Conservation (phyloP, 23 red algal genomes). For the Agarophyton chilense region DNA sequence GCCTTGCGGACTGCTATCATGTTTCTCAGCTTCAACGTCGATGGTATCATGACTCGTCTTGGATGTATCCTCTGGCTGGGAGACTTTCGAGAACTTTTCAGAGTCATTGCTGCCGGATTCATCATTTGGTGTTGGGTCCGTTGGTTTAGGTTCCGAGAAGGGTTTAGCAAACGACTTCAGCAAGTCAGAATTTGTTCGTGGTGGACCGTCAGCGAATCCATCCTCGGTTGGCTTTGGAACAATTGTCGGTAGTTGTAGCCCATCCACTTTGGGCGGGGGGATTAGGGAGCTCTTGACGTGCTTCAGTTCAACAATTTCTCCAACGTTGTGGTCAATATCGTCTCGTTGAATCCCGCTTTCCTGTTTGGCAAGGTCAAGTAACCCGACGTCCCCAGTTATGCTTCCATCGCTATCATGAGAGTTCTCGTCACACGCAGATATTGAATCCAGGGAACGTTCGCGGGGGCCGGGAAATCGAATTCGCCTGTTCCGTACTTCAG, state of each 20-base stretch:
- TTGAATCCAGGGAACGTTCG: not conserved
- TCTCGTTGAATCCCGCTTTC: not conserved
- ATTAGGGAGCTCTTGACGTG: not conserved
- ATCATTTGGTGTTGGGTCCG: not conserved
- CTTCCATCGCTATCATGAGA: not conserved
- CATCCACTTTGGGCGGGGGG: not conserved
- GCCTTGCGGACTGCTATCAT: not conserved
- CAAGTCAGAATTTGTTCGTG: not conserved
- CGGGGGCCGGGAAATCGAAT: not conserved
- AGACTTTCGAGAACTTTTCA: not conserved
- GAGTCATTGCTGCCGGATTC: not conserved
- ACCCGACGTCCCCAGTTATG: not conserved
- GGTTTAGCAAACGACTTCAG: not conserved
- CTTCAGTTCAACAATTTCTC: not conserved
- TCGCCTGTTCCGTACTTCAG: not conserved
- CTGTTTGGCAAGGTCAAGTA: too few relatives aligned
- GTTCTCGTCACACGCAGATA: not conserved
- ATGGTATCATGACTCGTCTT: not conserved
- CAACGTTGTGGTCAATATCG: not conserved
- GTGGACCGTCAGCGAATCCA: not conserved
- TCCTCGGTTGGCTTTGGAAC: not conserved
- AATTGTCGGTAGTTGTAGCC: not conserved
- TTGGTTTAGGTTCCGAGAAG: not conserved
- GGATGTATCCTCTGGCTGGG: not conserved
- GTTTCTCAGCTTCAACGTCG: not conserved